Evolutionary conservation across 371 early-diverging fungal species (phyloP).

Genomic region (Mucor ambiguus): DNA sequence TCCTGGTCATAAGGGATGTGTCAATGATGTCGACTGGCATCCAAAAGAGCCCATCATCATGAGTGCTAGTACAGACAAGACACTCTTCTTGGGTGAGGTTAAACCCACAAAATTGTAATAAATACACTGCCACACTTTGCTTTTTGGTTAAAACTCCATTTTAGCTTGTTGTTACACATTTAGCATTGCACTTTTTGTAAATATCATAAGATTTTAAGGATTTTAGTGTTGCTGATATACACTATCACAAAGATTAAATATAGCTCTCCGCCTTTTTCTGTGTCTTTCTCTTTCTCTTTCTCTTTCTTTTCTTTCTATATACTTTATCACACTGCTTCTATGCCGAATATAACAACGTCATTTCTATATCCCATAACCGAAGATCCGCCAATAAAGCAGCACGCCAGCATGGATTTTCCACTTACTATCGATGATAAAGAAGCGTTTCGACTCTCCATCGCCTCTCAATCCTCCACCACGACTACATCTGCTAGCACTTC

Average conservation of each 20-base stretch:
- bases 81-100: constrained; percentile 86
- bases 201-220: constrained; percentile 2
- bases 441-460: constrained; percentile 34
- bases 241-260: not conserved
- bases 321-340: not conserved
- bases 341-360: not conserved
- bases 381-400: constrained; percentile 11
- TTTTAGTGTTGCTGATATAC: not conserved
- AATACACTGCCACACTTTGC: not conserved
- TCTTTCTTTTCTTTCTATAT: constrained; percentile 13
- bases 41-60: constrained; percentile 88
- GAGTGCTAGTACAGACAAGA: constrained; percentile 86
- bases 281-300: constrained; percentile 5
- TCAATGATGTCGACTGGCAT: constrained; percentile 97
- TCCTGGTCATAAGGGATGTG: constrained; percentile 96
- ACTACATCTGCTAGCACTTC: constrained; percentile 30
- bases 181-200: not conserved
- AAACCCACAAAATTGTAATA: constrained; percentile 45
- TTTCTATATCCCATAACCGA: not conserved
- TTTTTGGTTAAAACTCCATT: not conserved
- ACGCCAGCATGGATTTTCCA: constrained; percentile 13
- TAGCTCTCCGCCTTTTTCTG: not conserved
- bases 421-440: constrained; percentile 21
- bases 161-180: not conserved
- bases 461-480: constrained; percentile 37